Conservation (phyloP, 805 yeast species). For the Starmerella powellii region DNA sequence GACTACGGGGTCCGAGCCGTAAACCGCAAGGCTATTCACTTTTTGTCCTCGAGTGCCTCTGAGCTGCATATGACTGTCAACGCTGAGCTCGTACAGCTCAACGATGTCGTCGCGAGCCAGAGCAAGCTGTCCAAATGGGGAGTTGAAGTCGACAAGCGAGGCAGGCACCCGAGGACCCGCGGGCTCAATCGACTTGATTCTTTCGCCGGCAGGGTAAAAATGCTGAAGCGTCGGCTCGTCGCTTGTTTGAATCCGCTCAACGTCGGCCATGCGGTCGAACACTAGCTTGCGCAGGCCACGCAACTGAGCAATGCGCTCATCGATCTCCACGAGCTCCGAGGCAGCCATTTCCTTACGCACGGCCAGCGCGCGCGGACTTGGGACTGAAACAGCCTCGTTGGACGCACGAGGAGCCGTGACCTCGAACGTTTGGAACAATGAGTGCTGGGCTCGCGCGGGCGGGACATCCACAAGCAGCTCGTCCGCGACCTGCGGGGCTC, state of each 20-base stretch:
- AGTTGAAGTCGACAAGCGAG: constrained; percentile 47
- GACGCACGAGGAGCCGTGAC: constrained; percentile 34
- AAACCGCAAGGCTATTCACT: constrained; percentile 5
- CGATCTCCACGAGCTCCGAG: constrained; percentile 53
- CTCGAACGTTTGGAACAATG: constrained; percentile 59
- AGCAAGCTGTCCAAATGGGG: constrained; percentile 65
- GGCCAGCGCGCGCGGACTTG: constrained; percentile 41
- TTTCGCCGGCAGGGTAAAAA: constrained; percentile 47
- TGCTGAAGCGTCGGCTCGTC: constrained; percentile 47
- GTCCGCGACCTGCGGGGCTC: constrained; percentile 42
- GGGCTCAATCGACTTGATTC: constrained; percentile 40
- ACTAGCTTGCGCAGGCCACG: constrained; percentile 41
- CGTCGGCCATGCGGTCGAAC: constrained; percentile 45
- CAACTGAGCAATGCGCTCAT: constrained; percentile 41
- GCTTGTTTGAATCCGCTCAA: constrained; percentile 48
- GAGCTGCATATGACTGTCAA: constrained; percentile 6
- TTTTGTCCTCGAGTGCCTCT: not conserved
- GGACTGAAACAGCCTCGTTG: constrained; percentile 27
- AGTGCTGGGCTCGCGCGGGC: constrained; percentile 29
- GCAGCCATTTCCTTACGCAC: constrained; percentile 55
- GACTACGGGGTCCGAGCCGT: constrained; percentile 13
- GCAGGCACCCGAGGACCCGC: too few relatives aligned
- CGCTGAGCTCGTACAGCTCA: constrained; percentile 12
- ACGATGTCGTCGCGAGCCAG: constrained; percentile 70
- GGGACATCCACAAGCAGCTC: constrained; percentile 50